Evolutionary conservation across 2,329 filamentous ascomycete genomes (phyloP), one percentile per base, ranked within the genome.

Genomic region (Aspergillus ustus): DNA sequence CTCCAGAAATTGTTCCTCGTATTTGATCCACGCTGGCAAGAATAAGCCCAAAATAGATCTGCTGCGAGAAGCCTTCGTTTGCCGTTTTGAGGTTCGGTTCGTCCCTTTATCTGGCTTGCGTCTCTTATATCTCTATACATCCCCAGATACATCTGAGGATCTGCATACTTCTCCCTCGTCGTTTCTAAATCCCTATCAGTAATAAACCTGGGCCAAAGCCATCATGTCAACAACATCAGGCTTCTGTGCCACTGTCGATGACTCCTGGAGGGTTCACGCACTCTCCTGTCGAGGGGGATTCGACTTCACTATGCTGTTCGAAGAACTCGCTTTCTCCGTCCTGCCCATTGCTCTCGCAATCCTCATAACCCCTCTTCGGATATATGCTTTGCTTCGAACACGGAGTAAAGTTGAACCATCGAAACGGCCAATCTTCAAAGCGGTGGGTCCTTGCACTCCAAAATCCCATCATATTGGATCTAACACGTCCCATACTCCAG

Each of bases 301-400:
- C 20, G 60, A 62, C 45, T 62, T 62, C 28, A 62, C 60, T 5
- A 19, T 62, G 17, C 51, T 55, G 1, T 62, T 62, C 28, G 60
- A 62, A 15, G 55, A 62, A 19, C 43, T 52, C 17, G 49, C 56
- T 29, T 20, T 62, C 20, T 59, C 43, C 4, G 46, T 59, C 29
- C 28, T 40, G 6, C 60, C 60, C n/a, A 49, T 57, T 5, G 45
- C 45, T 7, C 29, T 62, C 6, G 19, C n/a, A 19, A 20, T 53
- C 8, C 37, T 53, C 34, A 43, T 53, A 19, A 22, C 37, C 46
- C 19, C 51, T 40, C 19, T 44, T 57, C 37, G 53, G 22, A 5
- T 44, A 57, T 52, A 48, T 20, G 7, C 13, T 61, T 28, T 54
- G 46, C 25, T 61, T 29, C n/a, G 37, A 19, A 20, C 59, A 57